phyloP scores from a whole-genome alignment of 1,284 basidiomycete species.

The Tilletiaria anomala region DNA sequence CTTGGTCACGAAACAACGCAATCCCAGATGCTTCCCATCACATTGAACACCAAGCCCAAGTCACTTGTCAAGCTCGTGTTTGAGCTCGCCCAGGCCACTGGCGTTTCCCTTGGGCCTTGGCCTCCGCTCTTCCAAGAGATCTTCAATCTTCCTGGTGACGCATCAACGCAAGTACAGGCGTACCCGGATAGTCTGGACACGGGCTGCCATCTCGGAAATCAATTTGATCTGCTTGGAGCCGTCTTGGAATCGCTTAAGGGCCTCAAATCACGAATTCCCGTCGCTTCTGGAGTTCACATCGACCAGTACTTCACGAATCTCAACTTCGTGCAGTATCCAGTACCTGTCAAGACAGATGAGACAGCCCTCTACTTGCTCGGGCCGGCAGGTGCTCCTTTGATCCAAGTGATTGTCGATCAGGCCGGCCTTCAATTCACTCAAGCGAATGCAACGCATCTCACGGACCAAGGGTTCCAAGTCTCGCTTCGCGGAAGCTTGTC shows the following conservation, averaged over 20 bases:
- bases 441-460: constrained; percentile 52
- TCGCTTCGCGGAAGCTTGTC: constrained; percentile 31
- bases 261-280: constrained; percentile 48
- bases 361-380: constrained; percentile 57
- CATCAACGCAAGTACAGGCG: not conserved
- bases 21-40: not conserved
- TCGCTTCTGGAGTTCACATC: constrained; percentile 21
- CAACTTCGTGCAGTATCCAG: constrained; percentile 50
- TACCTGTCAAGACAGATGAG: constrained; percentile 53
- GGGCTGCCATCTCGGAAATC: not conserved
- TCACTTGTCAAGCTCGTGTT: constrained; percentile 1
- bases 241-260: constrained; percentile 53
- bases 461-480: constrained; percentile 38
- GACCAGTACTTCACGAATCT: constrained; percentile 46
- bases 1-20: constrained; percentile 1
- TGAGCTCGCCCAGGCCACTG: not conserved
- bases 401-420: constrained; percentile 54
- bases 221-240: constrained; percentile 43
- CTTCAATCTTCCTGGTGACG: not conserved
- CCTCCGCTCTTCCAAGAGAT: not conserved
- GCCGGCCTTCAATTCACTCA: constrained; percentile 49
- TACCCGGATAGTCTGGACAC: not conserved
- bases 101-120: not conserved
- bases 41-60: constrained; percentile 1
- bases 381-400: constrained; percentile 47